Evolutionary conservation across 306 rosid species (phyloP), one percentile per base, ranked within the genome.

Genomic region (Biancaea sappan): DNA sequence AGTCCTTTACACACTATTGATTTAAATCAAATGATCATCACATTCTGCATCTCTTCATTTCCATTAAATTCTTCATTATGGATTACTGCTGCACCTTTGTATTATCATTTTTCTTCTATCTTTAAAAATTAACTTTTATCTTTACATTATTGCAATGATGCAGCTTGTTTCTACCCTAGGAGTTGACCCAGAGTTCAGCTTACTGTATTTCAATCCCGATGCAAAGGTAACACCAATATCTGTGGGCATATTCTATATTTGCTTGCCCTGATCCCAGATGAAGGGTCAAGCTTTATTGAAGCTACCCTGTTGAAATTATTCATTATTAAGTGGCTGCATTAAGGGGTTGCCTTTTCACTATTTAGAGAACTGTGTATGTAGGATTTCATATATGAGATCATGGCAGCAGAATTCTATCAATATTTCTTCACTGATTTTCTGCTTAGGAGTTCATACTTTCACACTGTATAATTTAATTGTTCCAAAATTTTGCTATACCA

Each of bases 121-220:
- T 69, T 72, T 38, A 63, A 26, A 79, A 61, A 70, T 75, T 79
- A 32, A 48, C 76, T 88, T 85, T 88, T 70, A 74, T 73, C 74
- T 73, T 77, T 65, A 53, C 57, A 66, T 79, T 74, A 72, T 72
- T 84, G 53, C 71, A 71, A 72, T 41, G 44, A 62, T 75, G 90
- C 96, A 94, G 97, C 96, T 91, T 76, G 97, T 94, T 80, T 89
- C 97, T 78, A 86, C 91, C 69, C 86, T 94, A 28, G 82, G 88
- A 74, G 80, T 94, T 78, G 79, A 74, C 81, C 97, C 98, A 48
- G 94, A 88, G 75, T 86, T 83, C 88, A 88, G 68, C 77, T 83
- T 91, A 89, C 57, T 88, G 63, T 85, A 77, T 88, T 90, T 86
- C 87, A 88, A 87, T 81, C 91, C 96, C 37, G 71, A 80, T 60